phyloP scores from a whole-genome alignment of 2,329 filamentous ascomycete species.

The Ophioceras dolichostomum region DNA sequence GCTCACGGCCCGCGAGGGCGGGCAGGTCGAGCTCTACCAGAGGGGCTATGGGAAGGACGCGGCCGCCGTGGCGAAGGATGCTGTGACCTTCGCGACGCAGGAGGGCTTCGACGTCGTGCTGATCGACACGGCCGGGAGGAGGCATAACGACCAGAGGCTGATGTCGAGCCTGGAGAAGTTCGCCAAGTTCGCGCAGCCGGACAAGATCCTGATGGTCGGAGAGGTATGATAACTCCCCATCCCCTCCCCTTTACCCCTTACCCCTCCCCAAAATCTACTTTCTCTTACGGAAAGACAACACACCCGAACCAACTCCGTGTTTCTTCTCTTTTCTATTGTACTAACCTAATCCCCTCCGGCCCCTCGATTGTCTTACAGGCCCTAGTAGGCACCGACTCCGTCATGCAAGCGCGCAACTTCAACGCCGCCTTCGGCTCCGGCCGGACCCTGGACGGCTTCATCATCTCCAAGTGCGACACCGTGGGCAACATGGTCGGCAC shows the following conservation, averaged over 20 bases:
- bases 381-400: constrained; percentile 87
- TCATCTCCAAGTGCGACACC: constrained; percentile 97
- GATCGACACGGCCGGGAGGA: constrained; percentile 88
- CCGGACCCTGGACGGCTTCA: constrained; percentile 82
- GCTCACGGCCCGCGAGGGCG: constrained; percentile 71
- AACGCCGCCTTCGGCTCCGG: constrained; percentile 80
- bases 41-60: constrained; percentile 98
- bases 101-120: constrained; percentile 84
- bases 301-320: too few species aligned
- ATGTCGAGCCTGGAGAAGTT: constrained; percentile 98
- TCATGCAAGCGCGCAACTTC: constrained; percentile 93
- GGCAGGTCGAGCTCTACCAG: constrained; percentile 82
- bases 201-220: constrained; percentile 96
- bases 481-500: constrained; percentile 98
- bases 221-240: constrained; percentile 34
- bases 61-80: constrained; percentile 87
- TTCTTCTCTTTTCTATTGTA: not conserved
- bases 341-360: constrained; percentile 1
- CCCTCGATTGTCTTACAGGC: constrained; percentile 49
- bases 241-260: too few species aligned
- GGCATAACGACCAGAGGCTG: constrained; percentile 89
- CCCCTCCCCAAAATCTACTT: too few species aligned
- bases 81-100: constrained; percentile 66
- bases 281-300: too few species aligned
- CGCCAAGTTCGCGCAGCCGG: constrained; percentile 86